These are phyloP conservation scores for Corylus heterophylla DNA, from an alignment of 306 rosid species.

Conservation along the genomic window DNA sequence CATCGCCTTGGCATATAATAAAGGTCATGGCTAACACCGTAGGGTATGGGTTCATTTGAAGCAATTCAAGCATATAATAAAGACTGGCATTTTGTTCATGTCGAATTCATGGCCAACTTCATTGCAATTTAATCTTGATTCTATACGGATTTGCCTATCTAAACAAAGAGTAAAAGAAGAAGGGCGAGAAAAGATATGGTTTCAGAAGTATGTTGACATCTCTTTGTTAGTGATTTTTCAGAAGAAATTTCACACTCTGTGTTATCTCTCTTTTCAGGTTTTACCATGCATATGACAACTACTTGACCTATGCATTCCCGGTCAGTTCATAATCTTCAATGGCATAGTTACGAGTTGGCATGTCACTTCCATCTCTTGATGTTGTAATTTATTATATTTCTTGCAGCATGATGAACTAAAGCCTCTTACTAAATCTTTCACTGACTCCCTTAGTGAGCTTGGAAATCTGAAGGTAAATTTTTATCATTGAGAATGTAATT, in stretches of 20 bases:
- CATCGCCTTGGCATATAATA: background rate
- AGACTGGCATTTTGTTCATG: background rate
- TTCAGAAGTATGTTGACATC: background rate
- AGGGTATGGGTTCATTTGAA: constrained; percentile 5
- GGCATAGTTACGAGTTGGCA: constrained; percentile 14
- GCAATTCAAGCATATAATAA: background rate
- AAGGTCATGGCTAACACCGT: background rate
- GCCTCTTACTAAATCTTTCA: constrained; percentile 81
- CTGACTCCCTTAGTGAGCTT: constrained; percentile 86
- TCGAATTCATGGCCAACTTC: background rate
- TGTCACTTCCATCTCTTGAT: constrained; percentile 3
- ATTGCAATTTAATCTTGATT: background rate
- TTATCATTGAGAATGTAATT: background rate
- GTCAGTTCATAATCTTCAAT: constrained; percentile 44
- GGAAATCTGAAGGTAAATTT: constrained; percentile 80
- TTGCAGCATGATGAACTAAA: constrained; percentile 96
- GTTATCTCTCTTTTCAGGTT: constrained; percentile 55
- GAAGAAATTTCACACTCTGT: constrained; percentile 10
- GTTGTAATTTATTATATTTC: constrained; percentile 15
- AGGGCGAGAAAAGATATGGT: background rate
- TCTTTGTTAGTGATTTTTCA: constrained; percentile 4
- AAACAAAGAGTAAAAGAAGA: background rate
- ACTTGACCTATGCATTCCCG: constrained; percentile 92
- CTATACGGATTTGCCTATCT: background rate
- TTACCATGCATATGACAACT: constrained; percentile 93